Evolutionary conservation across 2,329 filamentous ascomycete genomes (phyloP).

Genomic region (Zopfia rhizophila): DNA sequence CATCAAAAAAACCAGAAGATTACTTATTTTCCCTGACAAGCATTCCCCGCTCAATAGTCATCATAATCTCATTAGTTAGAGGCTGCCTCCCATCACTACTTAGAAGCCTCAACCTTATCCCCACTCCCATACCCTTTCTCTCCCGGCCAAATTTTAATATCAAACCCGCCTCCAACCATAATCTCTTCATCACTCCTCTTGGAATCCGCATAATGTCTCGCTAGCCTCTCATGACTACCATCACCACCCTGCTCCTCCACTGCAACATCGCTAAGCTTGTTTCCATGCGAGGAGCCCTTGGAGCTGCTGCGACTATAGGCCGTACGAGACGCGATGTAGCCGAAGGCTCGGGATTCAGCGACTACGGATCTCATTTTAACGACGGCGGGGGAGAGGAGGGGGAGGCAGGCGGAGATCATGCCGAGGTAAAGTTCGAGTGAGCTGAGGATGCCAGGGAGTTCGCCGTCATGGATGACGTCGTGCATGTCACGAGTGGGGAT

Average conservation of each 20-base stretch:
- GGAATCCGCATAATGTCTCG: background rate
- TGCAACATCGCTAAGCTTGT: background rate
- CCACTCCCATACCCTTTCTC: too few relatives aligned
- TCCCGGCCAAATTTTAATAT: too few relatives aligned
- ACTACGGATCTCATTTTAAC: background rate
- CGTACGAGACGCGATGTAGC: background rate
- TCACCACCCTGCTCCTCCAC: background rate
- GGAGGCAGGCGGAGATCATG: constrained; percentile 10
- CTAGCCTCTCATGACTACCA: too few relatives aligned
- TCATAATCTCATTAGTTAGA: too few relatives aligned
- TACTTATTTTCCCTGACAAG: too few relatives aligned
- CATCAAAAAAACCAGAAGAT: too few relatives aligned
- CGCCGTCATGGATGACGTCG: constrained; percentile 9
- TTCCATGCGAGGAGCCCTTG: background rate
- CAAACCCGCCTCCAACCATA: constrained; percentile 1
- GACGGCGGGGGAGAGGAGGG: constrained; percentile 4
- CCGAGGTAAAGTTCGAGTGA: constrained; percentile 9
- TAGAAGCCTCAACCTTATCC: too few relatives aligned
- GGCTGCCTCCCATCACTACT: too few relatives aligned
- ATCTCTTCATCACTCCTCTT: background rate
- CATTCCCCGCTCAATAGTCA: too few relatives aligned
- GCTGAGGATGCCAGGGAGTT: constrained; percentile 3
- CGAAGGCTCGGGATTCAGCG: background rate
- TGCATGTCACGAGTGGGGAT: background rate
- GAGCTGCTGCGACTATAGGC: background rate